Conservation (phyloP, 495 filamentous ascomycete species). For the Terfezia claveryi region DNA sequence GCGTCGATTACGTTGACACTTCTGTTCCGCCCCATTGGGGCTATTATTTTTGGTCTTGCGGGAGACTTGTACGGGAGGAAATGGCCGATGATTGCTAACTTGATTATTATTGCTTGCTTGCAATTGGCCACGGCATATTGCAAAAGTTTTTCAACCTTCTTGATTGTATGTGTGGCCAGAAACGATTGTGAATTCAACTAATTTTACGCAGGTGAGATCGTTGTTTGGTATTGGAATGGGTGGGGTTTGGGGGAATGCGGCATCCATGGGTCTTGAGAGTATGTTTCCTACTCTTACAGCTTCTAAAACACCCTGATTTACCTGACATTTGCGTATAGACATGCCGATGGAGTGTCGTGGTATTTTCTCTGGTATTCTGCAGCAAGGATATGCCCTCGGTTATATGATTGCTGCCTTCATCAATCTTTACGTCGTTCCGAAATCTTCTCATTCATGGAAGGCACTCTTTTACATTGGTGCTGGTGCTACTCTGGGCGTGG, state of each 20-base stretch:
- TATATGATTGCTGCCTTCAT: conserved; percentile 51
- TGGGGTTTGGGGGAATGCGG: conserved; percentile 61
- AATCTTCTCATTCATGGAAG: conserved; percentile 11
- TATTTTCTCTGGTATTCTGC: conserved; percentile 55
- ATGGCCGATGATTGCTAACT: conserved; percentile 58
- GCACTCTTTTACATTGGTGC: conserved; percentile 30
- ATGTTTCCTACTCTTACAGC: conserved; percentile 12
- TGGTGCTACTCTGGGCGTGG: conserved; percentile 39
- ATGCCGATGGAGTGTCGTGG: conserved; percentile 34
- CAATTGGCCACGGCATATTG: conserved; percentile 56
- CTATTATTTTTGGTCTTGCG: conserved; percentile 46
- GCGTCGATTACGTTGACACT: conserved; percentile 56
- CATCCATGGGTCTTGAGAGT: conserved; percentile 57
- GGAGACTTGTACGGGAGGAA: conserved; percentile 58
- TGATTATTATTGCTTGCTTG: conserved; percentile 34
- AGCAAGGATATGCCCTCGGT: conserved; percentile 57
- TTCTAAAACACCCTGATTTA: no score
- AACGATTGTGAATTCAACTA: background rate
- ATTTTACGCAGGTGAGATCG: conserved; percentile 18
- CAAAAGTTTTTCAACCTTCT: conserved; percentile 40
- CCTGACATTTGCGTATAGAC: conserved; percentile 1
- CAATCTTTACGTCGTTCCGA: conserved; percentile 37
- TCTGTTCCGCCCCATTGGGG: conserved; percentile 46
- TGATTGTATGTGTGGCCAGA: conserved; percentile 29
- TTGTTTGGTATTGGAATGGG: conserved; percentile 71